phyloP scores from a whole-genome alignment of 2,329 filamentous ascomycete genomes.

The Colletotrichum sp. region DNA sequence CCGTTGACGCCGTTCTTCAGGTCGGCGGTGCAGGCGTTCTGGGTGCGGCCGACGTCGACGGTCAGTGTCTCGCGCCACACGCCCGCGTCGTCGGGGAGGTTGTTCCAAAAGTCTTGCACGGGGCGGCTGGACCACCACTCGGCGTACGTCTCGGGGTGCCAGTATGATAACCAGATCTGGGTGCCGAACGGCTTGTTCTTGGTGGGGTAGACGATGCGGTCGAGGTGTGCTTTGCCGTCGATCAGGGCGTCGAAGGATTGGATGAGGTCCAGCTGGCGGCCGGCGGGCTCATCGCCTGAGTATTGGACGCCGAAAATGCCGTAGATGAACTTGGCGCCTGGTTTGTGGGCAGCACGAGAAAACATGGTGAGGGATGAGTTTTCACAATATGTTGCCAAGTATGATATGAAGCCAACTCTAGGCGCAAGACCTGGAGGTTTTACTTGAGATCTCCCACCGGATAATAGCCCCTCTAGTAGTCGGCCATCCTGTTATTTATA shows the following conservation, averaged over 20 bases:
- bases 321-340: neutral
- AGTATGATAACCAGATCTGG: neutral
- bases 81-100: neutral
- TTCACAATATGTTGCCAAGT: neutral
- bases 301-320: neutral
- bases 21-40: neutral
- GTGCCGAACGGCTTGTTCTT: neutral
- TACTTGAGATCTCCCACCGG: neutral
- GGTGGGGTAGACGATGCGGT: neutral
- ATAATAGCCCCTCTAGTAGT: neutral
- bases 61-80: neutral
- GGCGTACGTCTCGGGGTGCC: neutral
- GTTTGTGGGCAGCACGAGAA: neutral
- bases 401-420: rapidly evolving
- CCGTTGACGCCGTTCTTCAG: neutral
- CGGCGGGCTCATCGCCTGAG: neutral
- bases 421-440: neutral
- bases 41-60: neutral
- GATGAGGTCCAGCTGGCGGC: neutral
- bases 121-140: neutral
- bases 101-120: neutral
- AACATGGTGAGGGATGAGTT: neutral
- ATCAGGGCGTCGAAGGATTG: neutral
- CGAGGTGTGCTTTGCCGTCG: neutral
- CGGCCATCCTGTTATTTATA: neutral